Base-by-base conservation (phyloP, 805 yeast species). In the Ogataea neopini region DNA sequence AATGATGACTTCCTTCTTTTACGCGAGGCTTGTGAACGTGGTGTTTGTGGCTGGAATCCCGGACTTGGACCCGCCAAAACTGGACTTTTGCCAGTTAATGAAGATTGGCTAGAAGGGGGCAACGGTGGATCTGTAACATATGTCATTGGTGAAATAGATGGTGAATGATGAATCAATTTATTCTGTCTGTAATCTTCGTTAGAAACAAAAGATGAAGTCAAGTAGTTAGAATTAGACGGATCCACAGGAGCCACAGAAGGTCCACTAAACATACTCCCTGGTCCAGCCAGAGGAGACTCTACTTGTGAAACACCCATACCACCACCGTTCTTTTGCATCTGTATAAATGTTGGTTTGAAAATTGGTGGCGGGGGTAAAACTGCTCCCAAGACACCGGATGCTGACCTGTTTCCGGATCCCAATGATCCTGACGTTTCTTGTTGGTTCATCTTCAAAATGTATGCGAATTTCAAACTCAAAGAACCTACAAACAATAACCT, bases 281-380 rank as follows among this genome's bases (percentile, higher is more conserved):
- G 25, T 35, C 28, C 25, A 19, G 29, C 41, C 23, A 22, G 14
- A 20, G 20, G 19, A 4, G 13, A 17, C 20, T 17, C 25, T 15
- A 18, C 6, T 17, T 14, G 26, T 20, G 17, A 11, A n/a, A 36
- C 23, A 10, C 34, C 44, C 47, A 30, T n/a, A n/a, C n/a, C n/a
- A n/a, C n/a, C n/a, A n/a, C n/a, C n/a, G n/a, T n/a, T 14, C 55
- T 51, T 68, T 63, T 64, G 67, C 72, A 72, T 71, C 51, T 72
- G 77, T 15, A 74, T 69, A 51, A 74, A 72, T 3, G 76, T 73
- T 6, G 78, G 74, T 54, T 71, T 73, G 49, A 75, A 68, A 17
- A 71, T 67, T 2, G 80, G 80, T 1, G 79, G 79, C 5, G 74
- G 69, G 6, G 80, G 80, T 3, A 75, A 49, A 25, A 62, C 49